Conservation (phyloP, 345 rosid genomes). For the Aurinia saxatilis region DNA sequence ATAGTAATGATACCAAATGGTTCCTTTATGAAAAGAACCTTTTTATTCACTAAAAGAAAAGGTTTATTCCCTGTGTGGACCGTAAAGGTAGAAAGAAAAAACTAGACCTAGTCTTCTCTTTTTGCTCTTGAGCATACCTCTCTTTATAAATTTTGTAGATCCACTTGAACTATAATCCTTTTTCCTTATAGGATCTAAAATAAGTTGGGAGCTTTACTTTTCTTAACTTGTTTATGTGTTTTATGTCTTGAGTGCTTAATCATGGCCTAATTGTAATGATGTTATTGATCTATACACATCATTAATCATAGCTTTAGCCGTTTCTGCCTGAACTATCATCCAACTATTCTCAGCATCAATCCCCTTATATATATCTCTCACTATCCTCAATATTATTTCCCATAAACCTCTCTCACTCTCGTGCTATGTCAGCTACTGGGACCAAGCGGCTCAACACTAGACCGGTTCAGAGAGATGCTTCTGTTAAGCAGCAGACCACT, state of each 20-base stretch:
- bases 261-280: constrained; percentile 29
- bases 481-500: constrained; percentile 5
- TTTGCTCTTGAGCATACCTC: constrained; percentile 16
- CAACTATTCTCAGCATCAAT: constrained; percentile 7
- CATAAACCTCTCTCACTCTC: constrained; percentile 11
- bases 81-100: constrained; percentile 3
- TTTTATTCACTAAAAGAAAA: constrained; percentile 15
- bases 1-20: constrained; percentile 34
- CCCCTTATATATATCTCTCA: constrained; percentile 18
- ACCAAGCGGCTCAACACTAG: constrained; percentile 11
- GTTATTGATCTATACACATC: constrained; percentile 14
- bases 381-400: background rate
- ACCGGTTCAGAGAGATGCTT: constrained; percentile 3
- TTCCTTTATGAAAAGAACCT: constrained; percentile 11
- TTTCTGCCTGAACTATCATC: constrained; percentile 5
- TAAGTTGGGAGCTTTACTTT: constrained; percentile 6
- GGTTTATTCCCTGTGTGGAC: constrained; percentile 20
- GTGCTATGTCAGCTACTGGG: constrained; percentile 34
- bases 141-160: constrained; percentile 18
- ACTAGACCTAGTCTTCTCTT: constrained; percentile 21
- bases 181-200: constrained; percentile 14
- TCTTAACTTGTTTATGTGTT: constrained; percentile 20
- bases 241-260: constrained; percentile 29
- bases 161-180: constrained; percentile 12
- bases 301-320: constrained; percentile 19